Evolutionary conservation across 306 rosid genomes (phyloP), one percentile per base, ranked within the genome.

Genomic region (Datisca glomerata): DNA sequence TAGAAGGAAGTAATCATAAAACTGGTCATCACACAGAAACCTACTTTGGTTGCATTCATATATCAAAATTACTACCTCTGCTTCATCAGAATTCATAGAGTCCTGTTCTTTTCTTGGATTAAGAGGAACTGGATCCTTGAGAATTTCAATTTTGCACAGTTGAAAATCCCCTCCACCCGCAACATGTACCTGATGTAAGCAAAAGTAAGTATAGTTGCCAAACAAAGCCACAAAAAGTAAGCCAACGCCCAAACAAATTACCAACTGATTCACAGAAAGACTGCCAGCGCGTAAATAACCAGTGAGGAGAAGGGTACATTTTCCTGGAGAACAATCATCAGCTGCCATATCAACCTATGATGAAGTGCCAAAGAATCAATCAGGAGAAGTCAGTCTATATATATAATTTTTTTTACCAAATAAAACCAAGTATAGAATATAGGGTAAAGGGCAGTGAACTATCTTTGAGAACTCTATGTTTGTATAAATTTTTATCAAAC

Each of bases 151-250:
- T 70, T 68, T 80, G 34, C 49, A 37, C 70, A 89, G 44, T 55
- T 80, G 93, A 60, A 80, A 89, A 68, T 89, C 98, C 27, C 98
- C 98, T 16, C 79, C 92, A 46, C 95, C 98, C 56, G 98, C 71
- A 45, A 89, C 77, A 70, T 89, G 98, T 55, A 89, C 93, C 98
- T 89, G 74, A 31, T 4, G 39, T 41, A 48, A 65, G 40, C 8
- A 11, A 47, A 63, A 66, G 48, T 71, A 43, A 61, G 63, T 11
- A 63, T 35, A 44, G 47, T 41, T 24, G 21, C 24, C 43, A 33
- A 44, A 29, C 52, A 58, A 49, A 18, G 56, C 22, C 18, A 63
- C 36, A 40, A 41, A 18, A 60, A 18, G 44, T 18, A 72, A 45
- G 56, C 13, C 20, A 49, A 43, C 27, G 67, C 65, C 9, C 18